Base-by-base conservation (phyloP, 1,139 yeast species). In the Geotrichum candidum region DNA sequence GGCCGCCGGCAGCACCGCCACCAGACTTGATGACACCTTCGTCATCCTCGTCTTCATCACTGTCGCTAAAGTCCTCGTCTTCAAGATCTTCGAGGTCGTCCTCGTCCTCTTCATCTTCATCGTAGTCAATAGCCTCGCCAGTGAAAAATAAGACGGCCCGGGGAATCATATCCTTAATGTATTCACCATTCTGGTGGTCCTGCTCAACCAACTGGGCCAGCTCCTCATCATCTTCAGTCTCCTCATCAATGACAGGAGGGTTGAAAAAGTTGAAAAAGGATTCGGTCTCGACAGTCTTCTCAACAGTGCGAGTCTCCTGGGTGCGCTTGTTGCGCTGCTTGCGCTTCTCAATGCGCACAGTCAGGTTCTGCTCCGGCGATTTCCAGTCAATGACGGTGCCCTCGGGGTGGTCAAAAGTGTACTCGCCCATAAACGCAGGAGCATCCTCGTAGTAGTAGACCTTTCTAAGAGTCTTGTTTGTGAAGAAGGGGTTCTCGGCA, bases 101-200 rank as follows among this genome's bases (percentile, higher is more conserved):
- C 11, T 77, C 83, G 3, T 80, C 87, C 10, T 79, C 84, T 27
- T 81, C 87, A 13, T 79, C 86, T 18, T 78, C 82, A 27, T 67
- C 70, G 58, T 75, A 80, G 33, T 78, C 79, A 63, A 92, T 83
- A n/a, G 99, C 99, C 68, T 88, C 91, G 59, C 99, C 98, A 22
- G 98, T 92, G 75, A 90, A 94, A 98, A 98, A 94, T 76, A 92
- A 97, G 70, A 94, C 84, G 61, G 98, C 98, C 72, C 97, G 85
- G 67, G 98, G 97, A 68, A 94, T 88, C 76, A 95, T 87, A 75
- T 95, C 98, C 80, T 95, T 94, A 75, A 94, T 86, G 72, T 91
- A 95, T 77, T 94, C 99, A 65, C 99, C 99, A 68, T 92, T 81
- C 73, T 92, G 96, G 78, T 94, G 95, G 77, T 94, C 99, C 71